A percentile compares a stretch with the other conserved stretches of the same genome.
Evolutionary conservation across 495 filamentous ascomycete species (phyloP).

Genomic region (Astrocystis sublimbata): DNA sequence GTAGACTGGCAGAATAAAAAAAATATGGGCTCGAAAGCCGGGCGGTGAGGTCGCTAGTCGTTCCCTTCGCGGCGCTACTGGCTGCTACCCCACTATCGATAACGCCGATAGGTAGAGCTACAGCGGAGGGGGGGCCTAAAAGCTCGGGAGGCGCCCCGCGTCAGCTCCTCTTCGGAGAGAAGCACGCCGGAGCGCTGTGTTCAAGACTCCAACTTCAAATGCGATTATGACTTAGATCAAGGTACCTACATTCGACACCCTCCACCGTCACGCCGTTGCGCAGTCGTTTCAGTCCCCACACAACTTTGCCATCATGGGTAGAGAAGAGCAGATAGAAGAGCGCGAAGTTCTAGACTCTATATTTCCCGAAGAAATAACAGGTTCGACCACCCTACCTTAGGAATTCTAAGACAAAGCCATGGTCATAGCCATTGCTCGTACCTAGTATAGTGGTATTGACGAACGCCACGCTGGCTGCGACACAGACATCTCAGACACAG

Average conservation of each 20-base stretch:
- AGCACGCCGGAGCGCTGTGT: too few relatives aligned
- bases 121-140: neutral
- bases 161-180: neutral
- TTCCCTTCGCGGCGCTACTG: neutral
- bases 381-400: slow-evolving; percentile 48
- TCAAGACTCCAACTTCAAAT: too few relatives aligned
- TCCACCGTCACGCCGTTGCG: neutral
- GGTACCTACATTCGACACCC: too few relatives aligned
- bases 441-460: slow-evolving; percentile 5
- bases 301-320: slow-evolving; percentile 65
- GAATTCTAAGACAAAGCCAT: too few relatives aligned
- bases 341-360: slow-evolving; percentile 97
- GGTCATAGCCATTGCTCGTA: too few relatives aligned
- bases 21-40: slow-evolving; percentile 11
- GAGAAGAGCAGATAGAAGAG: slow-evolving; percentile 93
- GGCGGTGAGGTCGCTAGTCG: slow-evolving; percentile 39
- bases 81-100: slow-evolving; percentile 15
- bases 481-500: slow-evolving; percentile 79
- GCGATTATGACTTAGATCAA: too few relatives aligned
- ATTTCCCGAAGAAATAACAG: slow-evolving; percentile 95
- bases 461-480: neutral
- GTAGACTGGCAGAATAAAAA: slow-evolving; percentile 22
- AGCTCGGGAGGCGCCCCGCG: too few relatives aligned
- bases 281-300: neutral
- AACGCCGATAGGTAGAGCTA: slow-evolving; percentile 12